Evolutionary conservation across 129 eudicot genomes (phyloP), one percentile per base, ranked within the genome.

Genomic region (Saposhnikovia divaricata): DNA sequence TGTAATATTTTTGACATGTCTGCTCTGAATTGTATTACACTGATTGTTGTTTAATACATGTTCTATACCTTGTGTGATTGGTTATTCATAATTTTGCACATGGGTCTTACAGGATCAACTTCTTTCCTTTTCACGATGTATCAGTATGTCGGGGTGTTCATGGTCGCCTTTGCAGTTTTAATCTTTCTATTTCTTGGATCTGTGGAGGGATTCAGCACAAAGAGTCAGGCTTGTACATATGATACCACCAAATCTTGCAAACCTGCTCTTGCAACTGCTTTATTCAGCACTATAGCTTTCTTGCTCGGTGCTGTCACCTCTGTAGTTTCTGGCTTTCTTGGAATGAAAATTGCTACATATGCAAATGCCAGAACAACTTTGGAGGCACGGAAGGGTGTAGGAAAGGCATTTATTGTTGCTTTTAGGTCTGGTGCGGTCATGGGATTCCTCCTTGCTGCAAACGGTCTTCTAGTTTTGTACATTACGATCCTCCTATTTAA

Each of bases 381-480:
- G 65, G 88, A 85, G 53, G 88, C 88, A 14, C 70, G 88, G 25
- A 85, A 85, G 66, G 88, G 88, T 37, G 88, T 85, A 4, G 88
- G 85, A 9, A 79, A 82, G 70, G 88, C 88, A 43, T 85, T 85
- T 48, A 85, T 85, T 40, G 46, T 55, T 37, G 88, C 88, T 34
- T 85, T 85, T 65, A 70, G 88, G 66, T 85, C 88, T 21, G 88
- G 88, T 40, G 88, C 88, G 25, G 87, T 85, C 48, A 85, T 85
- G 87, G 87, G 87, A 34, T 85, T 85, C 40, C 87, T 85, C 70
- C 88, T 85, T 6, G 88, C 88, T 77, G 88, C 88, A 39, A 85
- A 80, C 72, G 88, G 88, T 23, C 88, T 85, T 16, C 63, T 85
- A 72, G 88, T 85, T 25, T 69, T 85, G 27, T 85, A 82, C 68